A percentile compares a stretch with the other conserved stretches of the same genome.
Evolutionary conservation across 1,284 basidiomycete species (phyloP).

Genomic region (Phlebopus sp.): DNA sequence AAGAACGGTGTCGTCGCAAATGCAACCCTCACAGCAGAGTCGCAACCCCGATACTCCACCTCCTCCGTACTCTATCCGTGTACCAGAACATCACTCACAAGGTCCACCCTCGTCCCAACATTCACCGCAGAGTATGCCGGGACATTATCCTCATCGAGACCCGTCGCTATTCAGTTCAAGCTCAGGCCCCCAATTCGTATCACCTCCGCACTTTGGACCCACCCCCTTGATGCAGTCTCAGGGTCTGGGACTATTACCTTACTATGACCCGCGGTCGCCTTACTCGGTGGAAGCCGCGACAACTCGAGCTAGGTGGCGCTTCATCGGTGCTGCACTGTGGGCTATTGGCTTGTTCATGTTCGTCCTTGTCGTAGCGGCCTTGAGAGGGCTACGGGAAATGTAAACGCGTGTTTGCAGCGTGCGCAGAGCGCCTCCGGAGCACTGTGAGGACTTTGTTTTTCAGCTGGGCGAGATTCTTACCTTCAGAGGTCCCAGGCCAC

Average conservation of each 20-base stretch:
- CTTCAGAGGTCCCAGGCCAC: too few relatives aligned
- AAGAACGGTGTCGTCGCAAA: constrained; percentile 17
- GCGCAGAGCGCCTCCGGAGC: background rate
- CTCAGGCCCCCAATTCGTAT: constrained; percentile 14
- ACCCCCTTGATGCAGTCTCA: constrained; percentile 40
- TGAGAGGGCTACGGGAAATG: constrained; percentile 8
- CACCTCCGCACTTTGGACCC: constrained; percentile 34
- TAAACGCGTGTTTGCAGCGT: background rate
- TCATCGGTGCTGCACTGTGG: constrained; percentile 41
- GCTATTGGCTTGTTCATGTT: constrained; percentile 36
- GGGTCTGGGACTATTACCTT: constrained; percentile 36
- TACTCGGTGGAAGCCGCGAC: constrained; percentile 44
- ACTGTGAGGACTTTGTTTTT: background rate
- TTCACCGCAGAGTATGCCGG: constrained; percentile 17
- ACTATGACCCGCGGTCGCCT: constrained; percentile 46
- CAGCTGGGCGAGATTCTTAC: too few relatives aligned
- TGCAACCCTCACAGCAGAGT: constrained; percentile 14
- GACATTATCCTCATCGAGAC: constrained; percentile 13
- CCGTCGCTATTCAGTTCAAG: constrained; percentile 18
- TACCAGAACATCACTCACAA: constrained; percentile 8
- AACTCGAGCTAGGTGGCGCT: constrained; percentile 43
- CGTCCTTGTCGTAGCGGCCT: constrained; percentile 16
- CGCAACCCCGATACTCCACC: constrained; percentile 30
- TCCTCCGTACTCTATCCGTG: constrained; percentile 29
- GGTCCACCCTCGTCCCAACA: constrained; percentile 16